Conservation (phyloP, 106 monocot genomes). For the Amphibolis antarctica region DNA sequence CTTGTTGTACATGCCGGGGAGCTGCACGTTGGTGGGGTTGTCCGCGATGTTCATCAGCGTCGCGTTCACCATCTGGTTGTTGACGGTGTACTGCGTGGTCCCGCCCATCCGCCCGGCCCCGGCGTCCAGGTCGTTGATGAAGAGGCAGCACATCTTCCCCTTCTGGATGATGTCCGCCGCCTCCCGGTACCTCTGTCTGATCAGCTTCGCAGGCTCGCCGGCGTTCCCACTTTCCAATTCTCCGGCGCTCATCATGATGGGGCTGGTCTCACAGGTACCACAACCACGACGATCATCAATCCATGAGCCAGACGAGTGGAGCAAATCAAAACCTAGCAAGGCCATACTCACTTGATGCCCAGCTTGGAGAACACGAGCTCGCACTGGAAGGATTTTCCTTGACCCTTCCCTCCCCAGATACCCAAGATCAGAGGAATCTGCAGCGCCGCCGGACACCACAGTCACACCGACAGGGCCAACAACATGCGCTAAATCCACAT, state of each 20-base stretch:
- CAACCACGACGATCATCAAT: too few relatives aligned
- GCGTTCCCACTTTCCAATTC: constrained; percentile 96
- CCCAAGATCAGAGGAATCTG: constrained; percentile 97
- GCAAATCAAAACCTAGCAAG: too few relatives aligned
- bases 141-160: constrained; percentile 93
- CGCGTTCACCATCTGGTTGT: constrained; percentile 99
- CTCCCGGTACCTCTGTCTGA: constrained; percentile 96
- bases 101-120: constrained; percentile 92
- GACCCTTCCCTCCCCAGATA: constrained; percentile 99
- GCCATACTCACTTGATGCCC: constrained; percentile 91
- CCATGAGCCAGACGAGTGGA: too few relatives aligned
- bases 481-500: too few relatives aligned
- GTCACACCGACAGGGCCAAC: background rate
- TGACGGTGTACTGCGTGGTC: constrained; percentile 97
- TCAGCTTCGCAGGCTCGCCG: constrained; percentile 87
- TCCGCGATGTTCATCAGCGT: constrained; percentile 99
- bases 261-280: too few relatives aligned
- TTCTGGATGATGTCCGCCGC: constrained; percentile 83
- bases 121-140: constrained; percentile 99
- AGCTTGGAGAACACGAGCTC: constrained; percentile 91
- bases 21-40: constrained; percentile 91
- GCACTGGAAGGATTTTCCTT: constrained; percentile 97
- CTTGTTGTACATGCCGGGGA: constrained; percentile 99
- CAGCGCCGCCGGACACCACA: background rate
- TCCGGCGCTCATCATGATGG: constrained; percentile 99